These are phyloP conservation scores for Beauveria brongniartii DNA, from an alignment of 2,329 filamentous ascomycete species.

Conservation along the genomic window DNA sequence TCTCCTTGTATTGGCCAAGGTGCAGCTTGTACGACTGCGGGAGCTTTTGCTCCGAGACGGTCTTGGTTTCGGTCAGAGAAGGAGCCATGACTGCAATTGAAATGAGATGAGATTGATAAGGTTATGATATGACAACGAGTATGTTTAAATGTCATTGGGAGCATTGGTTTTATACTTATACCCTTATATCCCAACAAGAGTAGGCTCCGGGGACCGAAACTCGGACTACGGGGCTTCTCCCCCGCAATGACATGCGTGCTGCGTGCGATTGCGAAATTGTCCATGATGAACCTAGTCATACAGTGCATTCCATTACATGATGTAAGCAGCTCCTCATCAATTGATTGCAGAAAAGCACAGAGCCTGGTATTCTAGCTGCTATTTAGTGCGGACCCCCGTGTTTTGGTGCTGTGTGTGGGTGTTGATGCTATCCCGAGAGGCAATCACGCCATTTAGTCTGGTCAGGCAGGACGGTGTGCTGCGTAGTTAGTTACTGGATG, in stretches of 20 bases:
- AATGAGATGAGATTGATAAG: background rate
- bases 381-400: background rate
- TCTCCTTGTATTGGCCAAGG: slow-evolving; percentile 24
- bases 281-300: background rate
- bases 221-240: background rate
- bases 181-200: background rate
- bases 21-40: slow-evolving; percentile 17
- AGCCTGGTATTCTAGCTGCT: background rate
- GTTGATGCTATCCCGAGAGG: slow-evolving; percentile 9
- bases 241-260: slow-evolving; percentile 10
- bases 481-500: background rate
- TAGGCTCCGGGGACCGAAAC: background rate
- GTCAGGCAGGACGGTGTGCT: background rate
- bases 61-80: slow-evolving; percentile 8
- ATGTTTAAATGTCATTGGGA: background rate
- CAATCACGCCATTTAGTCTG: slow-evolving; percentile 10
- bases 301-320: background rate
- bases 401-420: background rate
- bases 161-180: background rate
- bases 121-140: background rate
- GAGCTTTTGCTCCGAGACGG: background rate
- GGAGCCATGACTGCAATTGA: slow-evolving; percentile 7
- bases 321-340: background rate
- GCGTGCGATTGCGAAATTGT: slow-evolving; percentile 8
- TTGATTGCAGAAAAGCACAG: background rate